Evolutionary conservation across 2,329 filamentous ascomycete genomes (phyloP), one percentile per base, ranked within the genome.

Genomic region (Plectosphaerella sp.): DNA sequence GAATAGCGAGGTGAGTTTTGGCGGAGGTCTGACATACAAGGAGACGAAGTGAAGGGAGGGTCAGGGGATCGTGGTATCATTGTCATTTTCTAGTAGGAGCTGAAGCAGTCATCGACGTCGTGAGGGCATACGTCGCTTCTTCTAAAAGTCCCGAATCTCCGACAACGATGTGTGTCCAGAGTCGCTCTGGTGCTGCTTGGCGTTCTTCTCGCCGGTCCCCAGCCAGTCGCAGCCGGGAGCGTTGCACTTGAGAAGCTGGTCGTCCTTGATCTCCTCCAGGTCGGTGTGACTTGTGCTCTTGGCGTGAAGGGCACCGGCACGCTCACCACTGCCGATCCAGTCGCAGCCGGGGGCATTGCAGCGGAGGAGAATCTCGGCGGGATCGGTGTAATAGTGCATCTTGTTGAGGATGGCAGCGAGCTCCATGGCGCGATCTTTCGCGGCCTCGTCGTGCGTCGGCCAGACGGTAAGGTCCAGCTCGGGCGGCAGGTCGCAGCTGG

Each of bases 381-480:
- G 96, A 66, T 97, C 91, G 0, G 92, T 97, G 62, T 84, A 97
- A 66, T 97, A 97, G 65, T 95, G 84, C 49, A 82, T 78, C 58
- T 86, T 79, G 55, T 75, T 71, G 39, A 97, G 74, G 55, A 87
- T 80, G 56, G 71, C 69, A 48, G 88, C 88, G 33, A 92, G 70
- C 51, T 82, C 76, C 55, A 80, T 67, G 0, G 92, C 86, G 54
- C 80, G 85, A 15, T 79, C 78, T 50, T 97, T 83, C 1, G 95
- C 81, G 59, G 87, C 87, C n/a, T 79, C 73, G 58, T 82, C 76
- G 39, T 70, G 68, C 1, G 70, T 69, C 10, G 73, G 68, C 78
- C 82, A 87, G 18, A 80, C 69, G 6, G 79, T 75, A 45, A 86
- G 81, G 64, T 97, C 93, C 57, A 86, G 82, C 24, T 94, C 88